Base-by-base conservation (phyloP, 1,284 basidiomycete species). In the Gomphus bonarii region DNA sequence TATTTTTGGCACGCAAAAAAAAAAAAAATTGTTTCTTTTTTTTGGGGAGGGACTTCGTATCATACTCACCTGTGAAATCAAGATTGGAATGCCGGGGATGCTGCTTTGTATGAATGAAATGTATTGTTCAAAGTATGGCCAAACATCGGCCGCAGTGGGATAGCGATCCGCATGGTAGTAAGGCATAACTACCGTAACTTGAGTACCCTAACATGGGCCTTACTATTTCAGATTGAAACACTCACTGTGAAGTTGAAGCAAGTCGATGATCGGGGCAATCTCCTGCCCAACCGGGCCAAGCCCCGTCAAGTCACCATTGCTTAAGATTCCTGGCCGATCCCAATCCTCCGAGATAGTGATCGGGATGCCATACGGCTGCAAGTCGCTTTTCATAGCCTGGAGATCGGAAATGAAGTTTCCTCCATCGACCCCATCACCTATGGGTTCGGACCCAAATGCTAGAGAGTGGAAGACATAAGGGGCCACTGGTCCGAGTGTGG, bases 391-490 rank as follows among this genome's bases (percentile, higher is more conserved):
- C 36, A 49, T 38, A 12, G 36, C 22, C 6, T 14, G 7, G 10
- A 57, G 38, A 36, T 57, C 55, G 16, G 25, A 25, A 10, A 46
- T 12, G 14, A 57, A 57, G 3, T 42, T 43, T 7, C 20, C 25
- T 28, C 47, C 55, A 20, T 57, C 55, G 9, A 51, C 55, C 3
- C 16, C 16, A 36, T 57, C 55, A 22, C 55, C 55, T 30, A 57
- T 51, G 3, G 55, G 55, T 30, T 57, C 55, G 3, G 55, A 57
- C 1, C 49, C 49, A n/a, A 57, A 57, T 10, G 55, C 55, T 3
- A 57, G 18, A 10, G 55, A 57, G 22, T 57, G 55, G 30, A 57
- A 57, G 38, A 50, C 55, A 44, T 42, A 57, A 12, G 55, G 55
- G 9, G 55, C 55, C 12, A 57, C 44, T 3, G 55, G 48, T 1